These are phyloP conservation scores for Stenogyne calaminthoides DNA, from an alignment of 305 asterid genomes.

Conservation along the genomic window DNA sequence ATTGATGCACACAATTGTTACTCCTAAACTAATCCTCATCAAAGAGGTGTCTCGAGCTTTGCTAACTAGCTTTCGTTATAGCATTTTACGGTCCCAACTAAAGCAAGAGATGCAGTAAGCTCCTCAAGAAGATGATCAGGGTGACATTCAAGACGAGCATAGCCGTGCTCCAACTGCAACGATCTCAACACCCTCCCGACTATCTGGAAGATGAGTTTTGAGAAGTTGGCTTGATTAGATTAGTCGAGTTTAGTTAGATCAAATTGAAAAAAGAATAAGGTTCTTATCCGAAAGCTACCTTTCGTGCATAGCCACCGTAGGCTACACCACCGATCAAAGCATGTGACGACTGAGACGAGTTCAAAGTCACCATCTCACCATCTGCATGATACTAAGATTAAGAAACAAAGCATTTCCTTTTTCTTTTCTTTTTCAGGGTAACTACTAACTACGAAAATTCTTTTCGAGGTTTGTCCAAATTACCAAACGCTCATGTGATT, in stretches of 20 bases:
- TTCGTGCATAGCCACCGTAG: constrained; percentile 91
- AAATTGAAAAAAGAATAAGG: background rate
- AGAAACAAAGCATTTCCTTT: background rate
- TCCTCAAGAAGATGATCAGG: constrained; percentile 77
- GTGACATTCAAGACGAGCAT: constrained; percentile 57
- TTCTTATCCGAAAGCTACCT: constrained; percentile 40
- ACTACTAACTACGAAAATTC: background rate
- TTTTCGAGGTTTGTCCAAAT: background rate
- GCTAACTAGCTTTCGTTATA: constrained; percentile 26
- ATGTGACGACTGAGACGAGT: constrained; percentile 31
- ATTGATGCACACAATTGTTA: no score
- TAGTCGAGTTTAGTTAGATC: background rate
- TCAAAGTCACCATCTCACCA: constrained; percentile 17
- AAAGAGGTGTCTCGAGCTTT: background rate
- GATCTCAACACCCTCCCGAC: constrained; percentile 69
- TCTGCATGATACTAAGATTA: background rate
- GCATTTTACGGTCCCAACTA: constrained; percentile 83
- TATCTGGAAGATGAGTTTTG: constrained; percentile 42
- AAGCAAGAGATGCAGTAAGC: constrained; percentile 57
- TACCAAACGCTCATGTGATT: background rate
- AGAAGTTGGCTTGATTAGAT: background rate
- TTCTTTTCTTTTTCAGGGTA: no score
- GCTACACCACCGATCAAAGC: constrained; percentile 87
- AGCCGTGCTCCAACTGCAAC: constrained; percentile 52
- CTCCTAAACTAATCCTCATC: background rate